A percentile compares a stretch with the other conserved stretches of the same genome.
Evolutionary conservation across 495 filamentous ascomycete genomes (phyloP).

Genomic region (Talaromyces ruber): DNA sequence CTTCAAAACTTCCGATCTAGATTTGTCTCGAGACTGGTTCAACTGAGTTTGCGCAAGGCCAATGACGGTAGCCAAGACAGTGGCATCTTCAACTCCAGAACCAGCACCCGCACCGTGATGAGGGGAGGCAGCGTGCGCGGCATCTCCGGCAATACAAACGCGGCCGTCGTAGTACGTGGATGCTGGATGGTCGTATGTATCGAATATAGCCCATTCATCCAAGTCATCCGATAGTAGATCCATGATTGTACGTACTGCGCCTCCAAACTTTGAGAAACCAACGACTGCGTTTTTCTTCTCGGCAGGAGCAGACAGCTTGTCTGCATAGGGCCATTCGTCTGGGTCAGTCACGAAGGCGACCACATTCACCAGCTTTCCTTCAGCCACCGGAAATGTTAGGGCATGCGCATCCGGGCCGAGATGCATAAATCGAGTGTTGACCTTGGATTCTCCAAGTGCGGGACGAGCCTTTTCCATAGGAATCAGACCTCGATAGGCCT

Average conservation of each 20-base stretch:
- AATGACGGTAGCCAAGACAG: conserved; percentile 30
- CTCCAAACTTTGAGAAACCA: conserved; percentile 28
- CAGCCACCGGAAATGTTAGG: conserved; percentile 35
- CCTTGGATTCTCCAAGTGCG: conserved; percentile 30
- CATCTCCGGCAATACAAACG: conserved; percentile 41
- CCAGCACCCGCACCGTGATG: conserved; percentile 48
- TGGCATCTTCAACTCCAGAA: conserved; percentile 45
- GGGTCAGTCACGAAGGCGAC: conserved; percentile 36
- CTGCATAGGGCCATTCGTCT: conserved; percentile 26
- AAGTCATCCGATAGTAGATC: conserved; percentile 33
- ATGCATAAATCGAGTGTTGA: conserved; percentile 34
- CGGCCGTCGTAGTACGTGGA: conserved; percentile 26
- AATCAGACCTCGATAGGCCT: conserved; percentile 45
- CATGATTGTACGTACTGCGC: conserved; percentile 25
- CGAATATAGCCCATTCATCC: conserved; percentile 50
- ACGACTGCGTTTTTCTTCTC: conserved; percentile 16
- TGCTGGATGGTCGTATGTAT: conserved; percentile 35
- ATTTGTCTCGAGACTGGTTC: neutral
- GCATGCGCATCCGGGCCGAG: conserved; percentile 35
- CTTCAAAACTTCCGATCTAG: conserved; percentile 7
- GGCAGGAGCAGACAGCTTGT: conserved; percentile 14
- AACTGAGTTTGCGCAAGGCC: conserved; percentile 4
- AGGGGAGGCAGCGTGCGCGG: conserved; percentile 32
- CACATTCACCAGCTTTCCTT: conserved; percentile 33
- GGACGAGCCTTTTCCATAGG: conserved; percentile 33